Conservation (phyloP, 1,284 basidiomycete species). For the Boletellus deceptivus region DNA sequence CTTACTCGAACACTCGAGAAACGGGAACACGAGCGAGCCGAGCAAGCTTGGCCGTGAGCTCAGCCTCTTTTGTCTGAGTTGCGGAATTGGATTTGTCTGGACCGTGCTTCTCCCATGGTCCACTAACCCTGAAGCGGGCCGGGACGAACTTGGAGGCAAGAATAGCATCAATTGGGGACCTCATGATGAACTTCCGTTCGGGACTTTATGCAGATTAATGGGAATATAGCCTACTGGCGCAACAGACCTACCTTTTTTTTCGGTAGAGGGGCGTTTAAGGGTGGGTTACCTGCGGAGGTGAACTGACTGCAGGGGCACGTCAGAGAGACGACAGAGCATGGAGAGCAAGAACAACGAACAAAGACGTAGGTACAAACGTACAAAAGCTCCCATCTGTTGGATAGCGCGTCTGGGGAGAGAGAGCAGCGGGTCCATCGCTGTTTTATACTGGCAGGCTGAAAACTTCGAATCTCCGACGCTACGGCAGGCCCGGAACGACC, state of each 20-base stretch:
- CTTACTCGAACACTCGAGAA: conserved; percentile 25
- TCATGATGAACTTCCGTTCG: conserved; percentile 20
- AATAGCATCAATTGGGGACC: conserved; percentile 20
- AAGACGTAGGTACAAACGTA: conserved; percentile 30
- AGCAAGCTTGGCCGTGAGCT: conserved; percentile 23
- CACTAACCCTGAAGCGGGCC: conserved; percentile 18
- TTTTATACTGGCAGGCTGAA: conserved; percentile 23
- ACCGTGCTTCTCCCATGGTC: conserved; percentile 25
- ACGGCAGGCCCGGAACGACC: conserved; percentile 17
- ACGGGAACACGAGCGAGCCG: conserved; percentile 28
- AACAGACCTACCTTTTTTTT: conserved; percentile 16
- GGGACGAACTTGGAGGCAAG: conserved; percentile 24
- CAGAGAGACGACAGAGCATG: neutral
- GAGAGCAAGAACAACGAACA: conserved; percentile 17
- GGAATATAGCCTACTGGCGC: neutral
- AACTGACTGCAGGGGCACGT: conserved; percentile 23
- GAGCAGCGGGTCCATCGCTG: neutral
- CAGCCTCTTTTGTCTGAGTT: conserved; percentile 20
- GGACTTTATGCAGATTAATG: conserved; percentile 17
- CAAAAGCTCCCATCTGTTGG: conserved; percentile 37
- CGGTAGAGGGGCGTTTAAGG: conserved; percentile 22
- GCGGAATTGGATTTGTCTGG: conserved; percentile 27
- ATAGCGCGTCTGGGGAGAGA: conserved; percentile 22
- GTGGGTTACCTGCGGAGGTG: conserved; percentile 31
- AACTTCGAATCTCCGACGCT: conserved; percentile 30